phyloP scores from a whole-genome alignment of 2,329 filamentous ascomycete genomes.

The Xylaria sp. region DNA sequence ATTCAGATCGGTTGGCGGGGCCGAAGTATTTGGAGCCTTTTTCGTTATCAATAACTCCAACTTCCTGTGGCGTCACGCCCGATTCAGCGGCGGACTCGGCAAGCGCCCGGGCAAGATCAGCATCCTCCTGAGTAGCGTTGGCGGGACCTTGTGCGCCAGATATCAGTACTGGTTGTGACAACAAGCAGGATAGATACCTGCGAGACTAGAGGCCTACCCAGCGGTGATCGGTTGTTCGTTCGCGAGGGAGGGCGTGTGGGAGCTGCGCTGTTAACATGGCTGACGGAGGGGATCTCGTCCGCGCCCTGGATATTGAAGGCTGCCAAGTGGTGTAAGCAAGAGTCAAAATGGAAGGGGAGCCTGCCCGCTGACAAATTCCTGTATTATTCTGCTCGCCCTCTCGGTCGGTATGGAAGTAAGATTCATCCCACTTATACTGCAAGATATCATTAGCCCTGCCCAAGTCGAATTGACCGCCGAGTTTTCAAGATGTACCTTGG shows the following conservation, averaged over 20 bases:
- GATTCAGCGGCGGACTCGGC: constrained; percentile 66
- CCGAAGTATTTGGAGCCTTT: constrained; percentile 64
- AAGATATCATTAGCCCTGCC: constrained; percentile 34
- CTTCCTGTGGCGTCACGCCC: constrained; percentile 63
- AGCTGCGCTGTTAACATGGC: constrained; percentile 57
- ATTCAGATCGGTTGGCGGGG: constrained; percentile 66
- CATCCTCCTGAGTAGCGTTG: constrained; percentile 60
- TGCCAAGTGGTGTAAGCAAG: constrained; percentile 43
- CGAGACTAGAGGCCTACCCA: constrained; percentile 64
- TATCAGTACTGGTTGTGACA: constrained; percentile 44
- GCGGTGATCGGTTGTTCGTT: constrained; percentile 66
- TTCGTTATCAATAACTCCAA: constrained; percentile 58
- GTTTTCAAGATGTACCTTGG: constrained; percentile 51
- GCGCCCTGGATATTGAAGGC: constrained; percentile 68
- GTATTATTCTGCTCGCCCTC: constrained; percentile 60
- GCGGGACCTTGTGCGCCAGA: constrained; percentile 52
- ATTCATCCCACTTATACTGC: constrained; percentile 67
- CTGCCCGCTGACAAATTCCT: constrained; percentile 56
- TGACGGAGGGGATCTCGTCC: constrained; percentile 55
- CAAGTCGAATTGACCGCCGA: not conserved
- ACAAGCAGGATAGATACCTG: constrained; percentile 53
- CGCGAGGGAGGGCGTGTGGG: constrained; percentile 73
- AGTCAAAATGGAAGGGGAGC: not conserved
- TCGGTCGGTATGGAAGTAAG: constrained; percentile 62
- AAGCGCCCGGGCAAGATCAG: constrained; percentile 66